Base-by-base conservation (phyloP, 345 rosid genomes). In the Eutrema heterophyllum region DNA sequence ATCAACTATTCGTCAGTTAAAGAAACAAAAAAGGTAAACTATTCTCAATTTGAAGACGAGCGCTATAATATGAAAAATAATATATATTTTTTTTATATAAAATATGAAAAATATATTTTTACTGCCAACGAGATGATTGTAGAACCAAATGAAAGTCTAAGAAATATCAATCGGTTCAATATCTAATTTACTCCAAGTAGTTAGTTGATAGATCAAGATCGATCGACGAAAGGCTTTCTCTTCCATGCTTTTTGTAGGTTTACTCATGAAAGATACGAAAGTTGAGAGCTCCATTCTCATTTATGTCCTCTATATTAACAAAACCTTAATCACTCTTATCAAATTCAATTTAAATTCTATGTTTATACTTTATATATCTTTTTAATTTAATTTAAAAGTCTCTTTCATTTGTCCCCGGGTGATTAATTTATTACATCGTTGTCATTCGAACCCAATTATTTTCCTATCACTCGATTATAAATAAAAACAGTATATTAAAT, bases 131-230 rank as follows among this genome's bases (percentile, higher is more conserved):
- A 41, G 40, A 10, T 51, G 4, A 62, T 3, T 18, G 6, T 48
- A 57, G 16, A 41, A 32, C 45, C 0, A 59, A 14, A 63, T 63
- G 45, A 30, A 72, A 72, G 13, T 7, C 27, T 43, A 32, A 53
- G 52, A 52, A 21, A 64, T 54, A 64, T 54, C 11, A 54, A 10
- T 18, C 2, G 21, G 44, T 54, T 38, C 21, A 30, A 32, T 14
- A 72, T 12, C 21, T 18, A 72, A 30, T 41, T 40, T 72, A 72
- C 62, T 43, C 13, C 5, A 40, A 43, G 38, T 33, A 43, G 49
- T 60, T 64, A 45, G 64, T 15, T 73, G 77, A 72, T 24, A 14
- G 55, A 73, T 35, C 18, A 64, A 64, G 56, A 65, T 73, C 56
- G 14, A 73, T 27, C 8, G 40, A 65, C 16, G 58, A 63, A 48